Evolutionary conservation across 371 early-diverging fungal genomes (phyloP).

Genomic region (Paramicrosporidium saccamoebae): DNA sequence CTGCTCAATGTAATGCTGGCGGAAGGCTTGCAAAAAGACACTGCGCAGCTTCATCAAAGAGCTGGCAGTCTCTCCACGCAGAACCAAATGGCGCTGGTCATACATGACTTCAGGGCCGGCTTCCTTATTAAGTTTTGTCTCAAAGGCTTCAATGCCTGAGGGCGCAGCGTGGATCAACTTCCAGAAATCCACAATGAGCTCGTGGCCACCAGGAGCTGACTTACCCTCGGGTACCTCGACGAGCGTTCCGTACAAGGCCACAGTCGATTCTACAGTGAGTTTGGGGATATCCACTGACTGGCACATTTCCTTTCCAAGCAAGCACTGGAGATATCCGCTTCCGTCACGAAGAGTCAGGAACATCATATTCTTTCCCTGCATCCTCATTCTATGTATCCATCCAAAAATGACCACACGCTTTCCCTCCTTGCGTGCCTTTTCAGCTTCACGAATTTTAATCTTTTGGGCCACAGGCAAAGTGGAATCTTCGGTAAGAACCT

Average conservation of each 20-base stretch:
- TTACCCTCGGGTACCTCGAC: conserved; percentile 71
- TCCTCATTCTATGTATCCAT: conserved; percentile 83
- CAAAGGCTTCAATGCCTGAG: conserved; percentile 69
- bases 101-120: conserved; percentile 56
- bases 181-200: conserved; percentile 84
- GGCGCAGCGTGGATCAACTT: conserved; percentile 71
- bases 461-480: conserved; percentile 32
- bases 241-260: conserved; percentile 52
- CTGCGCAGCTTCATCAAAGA: conserved; percentile 68
- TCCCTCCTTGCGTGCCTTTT: conserved; percentile 20
- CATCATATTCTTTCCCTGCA: conserved; percentile 85
- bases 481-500: conserved; percentile 31
- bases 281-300: conserved; percentile 77
- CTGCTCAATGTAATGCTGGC: conserved; percentile 58
- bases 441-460: conserved; percentile 43
- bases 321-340: conserved; percentile 67
- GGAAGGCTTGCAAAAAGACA: conserved; percentile 58
- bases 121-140: conserved; percentile 54
- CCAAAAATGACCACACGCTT: conserved; percentile 59
- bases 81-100: conserved; percentile 84
- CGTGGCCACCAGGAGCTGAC: conserved; percentile 78
- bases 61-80: conserved; percentile 74
- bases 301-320: conserved; percentile 60
- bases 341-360: conserved; percentile 82
- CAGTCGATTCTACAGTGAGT: conserved; percentile 62